These are phyloP conservation scores for Ceratocystis albifundus DNA, from an alignment of 2,329 filamentous ascomycete species.

Conservation along the genomic window DNA sequence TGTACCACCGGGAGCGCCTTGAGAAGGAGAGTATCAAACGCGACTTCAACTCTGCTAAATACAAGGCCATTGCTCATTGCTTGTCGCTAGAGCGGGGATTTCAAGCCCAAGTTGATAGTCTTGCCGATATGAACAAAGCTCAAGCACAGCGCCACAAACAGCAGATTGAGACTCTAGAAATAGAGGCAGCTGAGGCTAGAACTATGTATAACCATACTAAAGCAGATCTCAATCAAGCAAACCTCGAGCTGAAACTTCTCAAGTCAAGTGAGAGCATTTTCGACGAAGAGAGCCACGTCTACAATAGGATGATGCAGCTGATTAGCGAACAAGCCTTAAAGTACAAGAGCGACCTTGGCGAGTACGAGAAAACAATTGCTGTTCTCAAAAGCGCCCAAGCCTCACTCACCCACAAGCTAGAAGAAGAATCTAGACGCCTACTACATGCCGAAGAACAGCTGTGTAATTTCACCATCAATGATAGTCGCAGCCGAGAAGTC, in stretches of 20 bases:
- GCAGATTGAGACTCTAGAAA: not conserved
- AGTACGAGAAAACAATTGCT: not conserved
- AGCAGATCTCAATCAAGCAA: not conserved
- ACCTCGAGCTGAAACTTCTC: conserved; percentile 3
- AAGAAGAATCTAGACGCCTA: not conserved
- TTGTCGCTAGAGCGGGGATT: not conserved
- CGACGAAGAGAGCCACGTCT: not conserved
- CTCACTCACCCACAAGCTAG: not conserved
- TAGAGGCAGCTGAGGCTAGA: not conserved
- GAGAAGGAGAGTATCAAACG: not conserved
- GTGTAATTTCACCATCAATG: not conserved
- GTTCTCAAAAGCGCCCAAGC: not conserved
- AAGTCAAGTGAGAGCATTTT: not conserved
- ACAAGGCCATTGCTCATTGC: not conserved
- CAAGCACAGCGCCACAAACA: not conserved
- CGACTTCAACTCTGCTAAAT: not conserved
- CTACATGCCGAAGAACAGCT: not conserved
- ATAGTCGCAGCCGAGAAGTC: not conserved
- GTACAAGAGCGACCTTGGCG: not conserved
- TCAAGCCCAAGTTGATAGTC: not conserved
- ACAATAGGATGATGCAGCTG: not conserved
- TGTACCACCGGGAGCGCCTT: not conserved
- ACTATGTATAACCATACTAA: not conserved
- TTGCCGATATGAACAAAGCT: not conserved
- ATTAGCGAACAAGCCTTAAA: not conserved